Base-by-base conservation (phyloP, 1,139 yeast species). In the Pichiaceae sp. region DNA sequence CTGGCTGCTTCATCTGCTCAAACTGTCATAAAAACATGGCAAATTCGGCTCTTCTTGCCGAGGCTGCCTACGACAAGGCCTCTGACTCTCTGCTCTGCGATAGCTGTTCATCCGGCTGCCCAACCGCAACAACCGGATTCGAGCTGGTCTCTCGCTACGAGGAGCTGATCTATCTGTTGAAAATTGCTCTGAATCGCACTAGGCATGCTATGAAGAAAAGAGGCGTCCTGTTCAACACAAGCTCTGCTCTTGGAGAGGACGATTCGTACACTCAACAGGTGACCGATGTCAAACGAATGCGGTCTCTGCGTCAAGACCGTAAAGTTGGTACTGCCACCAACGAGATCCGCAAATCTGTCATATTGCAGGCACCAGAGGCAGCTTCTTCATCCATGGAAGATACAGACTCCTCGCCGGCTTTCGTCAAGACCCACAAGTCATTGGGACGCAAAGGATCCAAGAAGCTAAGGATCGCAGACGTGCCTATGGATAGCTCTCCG, bases 141-240 rank as follows among this genome's bases (percentile, higher is more conserved):
- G 70, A 64, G 33, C 52, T 60, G n/a, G 78, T 87, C 1, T 69
- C 85, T 4, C 80, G 78, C 43, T 68, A 86, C 35, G 59, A 75
- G 17, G 97, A 91, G 57, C 71, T 86, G 53, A 67, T 80, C 19
- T 86, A 77, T 54, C 62, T 91, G 35, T 64, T 89, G 46, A 82
- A 84, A 50, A 87, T 91, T 46, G 97, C 97, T 0, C 66, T 87
- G 35, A 74, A 81, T 5, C 69, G 96, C 41, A 80, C 95, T 2
- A 77, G 74, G 48, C 70, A 78, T 17, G 87, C 82, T 0, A 75
- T 85, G 72, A 67, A 66, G 20, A 52, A 53, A 32, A 42, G 48
- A 26, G 52, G 48, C 8, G 7, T 29, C 9, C 30, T 29, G 5
- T 12, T 8, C 7, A 9, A 2, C n/a, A 9, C 20, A 4, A 12